A percentile compares a stretch with the other conserved stretches of the same genome.
phyloP scores from a whole-genome alignment of 108 stramenopile species.

The Fistulifera pelliculosa region DNA sequence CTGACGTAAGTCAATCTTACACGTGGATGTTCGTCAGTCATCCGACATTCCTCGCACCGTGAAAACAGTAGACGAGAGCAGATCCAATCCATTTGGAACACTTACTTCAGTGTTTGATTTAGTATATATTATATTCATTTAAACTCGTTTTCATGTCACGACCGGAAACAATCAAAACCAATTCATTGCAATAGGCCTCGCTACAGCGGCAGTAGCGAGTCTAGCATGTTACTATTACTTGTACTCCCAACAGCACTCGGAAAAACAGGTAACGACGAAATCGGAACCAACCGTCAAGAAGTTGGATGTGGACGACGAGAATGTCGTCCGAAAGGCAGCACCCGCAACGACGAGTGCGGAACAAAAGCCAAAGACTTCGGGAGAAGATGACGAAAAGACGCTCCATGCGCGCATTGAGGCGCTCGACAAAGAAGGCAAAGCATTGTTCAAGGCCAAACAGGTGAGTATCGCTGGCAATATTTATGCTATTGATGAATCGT shows the following conservation, averaged over 20 bases:
- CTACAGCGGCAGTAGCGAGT: slow-evolving; percentile 21
- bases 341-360: slow-evolving; percentile 4
- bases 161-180: slow-evolving; percentile 10
- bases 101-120: no score
- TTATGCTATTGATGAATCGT: no score
- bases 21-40: no score
- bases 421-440: slow-evolving; percentile 78
- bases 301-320: slow-evolving; percentile 10
- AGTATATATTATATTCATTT: no score
- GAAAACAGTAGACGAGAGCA: no score
- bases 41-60: no score
- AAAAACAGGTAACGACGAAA: slow-evolving; percentile 2
- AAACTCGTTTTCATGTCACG: no score
- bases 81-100: no score
- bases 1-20: no score
- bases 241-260: no score
- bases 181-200: slow-evolving; percentile 13
- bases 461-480: slow-evolving; percentile 6
- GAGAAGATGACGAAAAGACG: slow-evolving; percentile 22
- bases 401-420: slow-evolving; percentile 71
- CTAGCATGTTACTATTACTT: slow-evolving; percentile 11
- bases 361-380: not conserved
- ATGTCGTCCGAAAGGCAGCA: slow-evolving; percentile 1
- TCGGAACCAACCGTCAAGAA: not conserved
- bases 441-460: slow-evolving; percentile 70